Percentiles rank a stretch among this genome's conserved stretches.
phyloP scores from a whole-genome alignment of 106 monocot species.

The Chionographis japonica region DNA sequence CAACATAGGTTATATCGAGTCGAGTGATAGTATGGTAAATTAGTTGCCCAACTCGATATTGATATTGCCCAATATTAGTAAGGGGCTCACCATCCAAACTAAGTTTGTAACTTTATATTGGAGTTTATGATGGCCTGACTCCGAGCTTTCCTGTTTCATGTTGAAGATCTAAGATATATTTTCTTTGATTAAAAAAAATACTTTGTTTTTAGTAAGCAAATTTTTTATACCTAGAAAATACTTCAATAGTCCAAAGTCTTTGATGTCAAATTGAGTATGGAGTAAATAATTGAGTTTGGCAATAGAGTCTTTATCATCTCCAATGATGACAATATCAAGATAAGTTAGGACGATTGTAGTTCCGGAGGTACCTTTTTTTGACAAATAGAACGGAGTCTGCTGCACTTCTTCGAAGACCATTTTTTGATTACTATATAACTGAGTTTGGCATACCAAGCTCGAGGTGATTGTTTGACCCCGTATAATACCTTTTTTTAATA shows the following conservation, averaged over 20 bases:
- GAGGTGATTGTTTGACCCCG: neutral
- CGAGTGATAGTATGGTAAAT: too few species aligned
- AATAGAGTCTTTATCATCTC: neutral
- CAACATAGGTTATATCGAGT: too few species aligned
- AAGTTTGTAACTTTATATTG: too few species aligned
- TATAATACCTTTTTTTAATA: neutral
- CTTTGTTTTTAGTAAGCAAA: neutral
- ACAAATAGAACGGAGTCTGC: neutral
- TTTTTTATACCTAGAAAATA: conserved; percentile 8
- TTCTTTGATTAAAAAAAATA: neutral
- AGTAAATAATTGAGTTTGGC: neutral
- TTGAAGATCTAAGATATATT: neutral
- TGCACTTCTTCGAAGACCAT: neutral
- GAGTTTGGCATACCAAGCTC: neutral
- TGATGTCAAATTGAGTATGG: neutral
- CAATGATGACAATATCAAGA: neutral
- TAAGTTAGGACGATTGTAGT: too few species aligned
- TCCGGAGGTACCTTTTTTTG: neutral
- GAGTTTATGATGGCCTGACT: too few species aligned
- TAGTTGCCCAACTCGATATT: neutral
- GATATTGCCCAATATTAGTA: neutral
- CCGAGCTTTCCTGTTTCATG: neutral
- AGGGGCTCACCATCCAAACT: neutral
- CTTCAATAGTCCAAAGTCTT: neutral
- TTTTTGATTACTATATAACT: neutral